Conservation (phyloP, 768 basidiomycete genomes). For the Rhodotorula paludigena region DNA sequence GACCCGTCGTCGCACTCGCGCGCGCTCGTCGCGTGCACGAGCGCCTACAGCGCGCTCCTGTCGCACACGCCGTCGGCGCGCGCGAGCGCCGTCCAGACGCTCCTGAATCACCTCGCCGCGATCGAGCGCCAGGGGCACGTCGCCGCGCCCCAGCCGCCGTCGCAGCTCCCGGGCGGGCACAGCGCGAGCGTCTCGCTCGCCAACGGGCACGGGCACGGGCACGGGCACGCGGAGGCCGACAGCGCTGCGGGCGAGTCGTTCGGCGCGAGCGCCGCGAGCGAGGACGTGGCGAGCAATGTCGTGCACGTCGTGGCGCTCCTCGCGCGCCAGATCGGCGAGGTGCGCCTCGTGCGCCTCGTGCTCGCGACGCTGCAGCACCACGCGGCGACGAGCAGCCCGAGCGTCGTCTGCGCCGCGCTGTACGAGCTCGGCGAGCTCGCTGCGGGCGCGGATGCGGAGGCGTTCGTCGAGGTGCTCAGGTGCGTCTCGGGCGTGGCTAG, state of each 20-base stretch:
- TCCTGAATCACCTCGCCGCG: constrained; percentile 77
- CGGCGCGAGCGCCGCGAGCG: neutral
- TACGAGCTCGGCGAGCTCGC: neutral
- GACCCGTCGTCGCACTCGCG: neutral
- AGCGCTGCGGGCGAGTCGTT: neutral
- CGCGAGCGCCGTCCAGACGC: constrained; percentile 92
- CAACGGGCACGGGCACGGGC: neutral
- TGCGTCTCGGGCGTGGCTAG: neutral
- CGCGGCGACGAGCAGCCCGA: neutral
- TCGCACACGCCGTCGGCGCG: constrained; percentile 65
- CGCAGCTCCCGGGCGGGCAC: too few species aligned
- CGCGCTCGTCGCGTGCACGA: neutral
- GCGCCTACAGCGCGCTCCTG: neutral
- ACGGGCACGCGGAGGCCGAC: neutral
- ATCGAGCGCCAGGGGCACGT: constrained; percentile 3
- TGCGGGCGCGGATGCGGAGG: neutral
- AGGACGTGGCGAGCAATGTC: neutral
- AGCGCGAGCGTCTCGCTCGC: neutral
- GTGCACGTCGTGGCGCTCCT: neutral
- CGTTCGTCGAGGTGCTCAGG: neutral
- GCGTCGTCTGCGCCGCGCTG: neutral
- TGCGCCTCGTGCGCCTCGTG: constrained; percentile 1
- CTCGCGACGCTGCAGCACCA: neutral
- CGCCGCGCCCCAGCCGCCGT: too few species aligned
- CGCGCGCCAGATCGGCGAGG: neutral